Evolutionary conservation across 2,329 filamentous ascomycete species (phyloP).

Genomic region (Neopestalotiopsis clavispora): DNA sequence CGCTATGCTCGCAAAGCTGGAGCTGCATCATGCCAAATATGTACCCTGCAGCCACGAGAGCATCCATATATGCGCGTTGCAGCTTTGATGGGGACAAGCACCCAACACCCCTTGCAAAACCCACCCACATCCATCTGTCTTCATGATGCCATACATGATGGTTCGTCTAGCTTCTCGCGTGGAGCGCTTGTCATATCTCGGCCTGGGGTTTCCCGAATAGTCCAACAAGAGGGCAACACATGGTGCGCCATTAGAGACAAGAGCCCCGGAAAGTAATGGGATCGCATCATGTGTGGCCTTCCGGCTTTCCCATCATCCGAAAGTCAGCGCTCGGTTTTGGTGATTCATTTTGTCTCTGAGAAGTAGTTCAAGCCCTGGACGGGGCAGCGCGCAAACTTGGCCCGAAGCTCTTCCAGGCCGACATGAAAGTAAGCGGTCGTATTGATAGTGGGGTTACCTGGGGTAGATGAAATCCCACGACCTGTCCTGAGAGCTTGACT

Average conservation of each 20-base stretch:
- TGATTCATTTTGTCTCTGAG: neutral
- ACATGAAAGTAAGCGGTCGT: neutral
- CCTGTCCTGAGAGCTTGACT: neutral
- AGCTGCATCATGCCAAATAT: neutral
- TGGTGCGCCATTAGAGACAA: neutral
- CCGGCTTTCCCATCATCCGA: neutral
- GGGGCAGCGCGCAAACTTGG: neutral
- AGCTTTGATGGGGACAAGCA: neutral
- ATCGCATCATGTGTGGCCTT: neutral
- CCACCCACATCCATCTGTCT: neutral
- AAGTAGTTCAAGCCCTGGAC: neutral
- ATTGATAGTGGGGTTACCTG: neutral
- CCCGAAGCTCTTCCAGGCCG: neutral
- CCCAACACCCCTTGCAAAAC: neutral
- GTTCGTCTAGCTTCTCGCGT: neutral
- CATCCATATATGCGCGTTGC: neutral
- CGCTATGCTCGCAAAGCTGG: neutral
- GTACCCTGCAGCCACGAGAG: neutral
- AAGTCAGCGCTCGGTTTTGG: neutral
- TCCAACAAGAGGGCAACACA: neutral
- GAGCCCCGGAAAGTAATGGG: neutral
- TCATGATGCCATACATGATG: neutral
- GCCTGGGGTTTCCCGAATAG: neutral
- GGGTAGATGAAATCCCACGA: slow-evolving; percentile 1
- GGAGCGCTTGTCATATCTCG: neutral